A percentile compares a stretch with the other conserved stretches of the same genome.
phyloP scores from a whole-genome alignment of 176 grass and related monocot species.

The Pontederia paniculata region DNA sequence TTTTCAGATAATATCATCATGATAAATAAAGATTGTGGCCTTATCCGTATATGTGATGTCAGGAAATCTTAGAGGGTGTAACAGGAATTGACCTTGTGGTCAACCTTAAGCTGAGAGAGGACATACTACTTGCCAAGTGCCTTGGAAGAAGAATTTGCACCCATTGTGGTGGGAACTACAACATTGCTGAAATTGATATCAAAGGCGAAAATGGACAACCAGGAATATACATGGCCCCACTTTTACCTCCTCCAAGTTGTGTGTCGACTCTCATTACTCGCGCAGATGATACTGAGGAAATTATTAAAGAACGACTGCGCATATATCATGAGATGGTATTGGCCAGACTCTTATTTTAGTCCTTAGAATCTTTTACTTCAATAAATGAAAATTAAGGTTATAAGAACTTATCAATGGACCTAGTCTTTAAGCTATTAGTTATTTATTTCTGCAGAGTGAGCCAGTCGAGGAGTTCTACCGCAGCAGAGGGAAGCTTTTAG shows the following conservation, averaged over 20 bases:
- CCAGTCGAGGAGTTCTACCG: constrained; percentile 89
- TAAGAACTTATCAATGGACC: too few relatives aligned
- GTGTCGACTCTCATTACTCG: constrained; percentile 56
- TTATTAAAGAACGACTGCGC: constrained; percentile 74
- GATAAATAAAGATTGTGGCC: neutral
- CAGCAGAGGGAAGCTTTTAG: constrained; percentile 53
- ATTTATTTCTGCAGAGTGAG: constrained; percentile 38
- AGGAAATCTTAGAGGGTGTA: constrained; percentile 94
- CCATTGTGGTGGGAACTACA: constrained; percentile 83
- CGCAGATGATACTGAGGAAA: constrained; percentile 70
- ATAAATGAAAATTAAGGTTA: too few relatives aligned
- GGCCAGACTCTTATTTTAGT: neutral
- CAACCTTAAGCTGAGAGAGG: constrained; percentile 76
- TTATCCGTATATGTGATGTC: neutral
- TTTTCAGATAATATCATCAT: too few relatives aligned
- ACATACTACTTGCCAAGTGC: constrained; percentile 70
- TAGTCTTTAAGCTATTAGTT: neutral
- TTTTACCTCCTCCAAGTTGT: constrained; percentile 62
- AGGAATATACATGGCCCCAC: constrained; percentile 77
- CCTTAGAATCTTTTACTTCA: too few relatives aligned
- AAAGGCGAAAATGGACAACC: constrained; percentile 65
- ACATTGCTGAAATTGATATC: constrained; percentile 72
- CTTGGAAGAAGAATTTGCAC: constrained; percentile 91
- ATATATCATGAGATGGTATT: constrained; percentile 73
- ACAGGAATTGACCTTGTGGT: constrained; percentile 87